A percentile compares a stretch with the other conserved stretches of the same genome.
phyloP scores from a whole-genome alignment of 805 yeast genomes.

The Sugiyamaella smithiae region DNA sequence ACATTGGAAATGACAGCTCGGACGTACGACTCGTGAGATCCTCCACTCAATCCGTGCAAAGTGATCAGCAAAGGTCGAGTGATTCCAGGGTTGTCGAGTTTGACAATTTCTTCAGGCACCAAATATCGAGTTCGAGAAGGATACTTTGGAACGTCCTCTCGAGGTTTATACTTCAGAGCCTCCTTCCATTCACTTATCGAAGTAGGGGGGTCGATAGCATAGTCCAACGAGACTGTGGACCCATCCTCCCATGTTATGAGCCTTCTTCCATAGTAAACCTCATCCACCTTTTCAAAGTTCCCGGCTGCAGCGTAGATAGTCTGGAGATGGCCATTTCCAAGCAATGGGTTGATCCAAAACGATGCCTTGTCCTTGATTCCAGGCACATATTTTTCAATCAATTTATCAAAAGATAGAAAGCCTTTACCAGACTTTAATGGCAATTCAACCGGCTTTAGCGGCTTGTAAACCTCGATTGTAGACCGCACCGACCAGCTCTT shows the following conservation, averaged over 20 bases:
- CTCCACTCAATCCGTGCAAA: slow-evolving; percentile 80
- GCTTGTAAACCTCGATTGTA: neutral
- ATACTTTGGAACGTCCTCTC: slow-evolving; percentile 35
- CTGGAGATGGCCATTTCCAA: slow-evolving; percentile 74
- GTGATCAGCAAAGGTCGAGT: slow-evolving; percentile 59
- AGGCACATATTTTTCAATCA: slow-evolving; percentile 42
- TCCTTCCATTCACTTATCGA: slow-evolving; percentile 36
- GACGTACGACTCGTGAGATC: slow-evolving; percentile 77
- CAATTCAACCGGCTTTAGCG: slow-evolving; percentile 16
- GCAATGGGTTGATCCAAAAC: slow-evolving; percentile 58
- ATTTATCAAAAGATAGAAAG: slow-evolving; percentile 26
- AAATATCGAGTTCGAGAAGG: slow-evolving; percentile 56
- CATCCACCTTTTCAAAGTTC: slow-evolving; percentile 49
- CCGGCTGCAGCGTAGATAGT: slow-evolving; percentile 65
- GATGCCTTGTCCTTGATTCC: slow-evolving; percentile 47
- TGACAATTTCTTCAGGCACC: slow-evolving; percentile 43
- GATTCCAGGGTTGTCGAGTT: slow-evolving; percentile 30
- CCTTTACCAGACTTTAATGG: slow-evolving; percentile 14
- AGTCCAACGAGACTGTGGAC: slow-evolving; percentile 73
- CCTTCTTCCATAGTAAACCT: slow-evolving; percentile 75
- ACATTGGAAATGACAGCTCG: slow-evolving; percentile 41
- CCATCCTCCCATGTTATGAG: slow-evolving; percentile 62
- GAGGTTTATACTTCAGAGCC: slow-evolving; percentile 31
- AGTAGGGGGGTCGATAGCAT: slow-evolving; percentile 47
- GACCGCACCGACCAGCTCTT: slow-evolving; percentile 2